phyloP scores from a whole-genome alignment of 768 basidiomycete genomes.

The Mycena crocata region DNA sequence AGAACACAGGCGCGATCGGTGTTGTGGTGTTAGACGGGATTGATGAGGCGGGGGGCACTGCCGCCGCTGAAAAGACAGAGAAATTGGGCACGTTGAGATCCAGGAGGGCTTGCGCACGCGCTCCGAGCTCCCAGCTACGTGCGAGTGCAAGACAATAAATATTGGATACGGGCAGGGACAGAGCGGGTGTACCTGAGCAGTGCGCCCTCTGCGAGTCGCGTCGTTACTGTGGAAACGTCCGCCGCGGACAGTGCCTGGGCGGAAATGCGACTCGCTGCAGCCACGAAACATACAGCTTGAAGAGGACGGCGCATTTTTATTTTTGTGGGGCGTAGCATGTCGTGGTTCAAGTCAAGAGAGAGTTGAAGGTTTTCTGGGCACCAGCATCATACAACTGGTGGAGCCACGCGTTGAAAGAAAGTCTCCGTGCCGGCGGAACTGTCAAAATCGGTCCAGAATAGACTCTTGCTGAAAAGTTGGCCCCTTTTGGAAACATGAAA shows the following conservation, averaged over 20 bases:
- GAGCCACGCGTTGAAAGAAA: too few relatives aligned
- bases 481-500: too few relatives aligned
- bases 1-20: slow-evolving; percentile 64
- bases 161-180: too few relatives aligned
- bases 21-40: slow-evolving; percentile 46
- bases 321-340: background rate
- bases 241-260: slow-evolving; percentile 48
- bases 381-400: too few relatives aligned
- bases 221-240: slow-evolving; percentile 48
- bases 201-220: slow-evolving; percentile 51
- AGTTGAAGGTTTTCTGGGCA: too few relatives aligned
- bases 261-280: slow-evolving; percentile 16
- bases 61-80: slow-evolving; percentile 54
- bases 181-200: slow-evolving; percentile 53
- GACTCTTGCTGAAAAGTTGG: too few relatives aligned
- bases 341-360: too few relatives aligned
- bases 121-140: slow-evolving; percentile 67
- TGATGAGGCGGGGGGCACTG: slow-evolving; percentile 51
- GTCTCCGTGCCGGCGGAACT: too few relatives aligned
- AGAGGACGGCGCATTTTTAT: background rate
- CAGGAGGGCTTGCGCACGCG: slow-evolving; percentile 61
- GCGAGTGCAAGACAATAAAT: slow-evolving; percentile 3
- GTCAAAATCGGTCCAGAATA: too few relatives aligned
- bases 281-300: background rate
- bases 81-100: slow-evolving; percentile 57